Conservation (phyloP, 1,284 basidiomycete species). For the Tilletiopsis washingtonensis region DNA sequence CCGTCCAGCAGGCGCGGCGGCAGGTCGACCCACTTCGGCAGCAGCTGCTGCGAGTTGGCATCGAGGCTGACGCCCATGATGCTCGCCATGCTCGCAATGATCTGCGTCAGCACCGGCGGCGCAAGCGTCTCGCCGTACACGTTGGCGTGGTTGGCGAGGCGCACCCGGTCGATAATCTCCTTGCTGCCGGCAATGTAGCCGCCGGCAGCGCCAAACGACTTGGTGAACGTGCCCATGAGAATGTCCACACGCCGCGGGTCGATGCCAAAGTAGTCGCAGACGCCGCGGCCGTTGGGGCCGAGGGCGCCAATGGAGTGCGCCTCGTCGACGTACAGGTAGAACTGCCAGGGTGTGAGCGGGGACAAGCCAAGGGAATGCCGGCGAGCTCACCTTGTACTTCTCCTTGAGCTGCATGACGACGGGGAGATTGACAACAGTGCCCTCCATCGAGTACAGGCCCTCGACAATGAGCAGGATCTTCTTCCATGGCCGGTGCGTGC, state of each 20-base stretch:
- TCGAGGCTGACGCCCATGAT: slow-evolving; percentile 69
- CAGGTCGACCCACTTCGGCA: slow-evolving; percentile 39
- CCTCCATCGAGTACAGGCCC: slow-evolving; percentile 97
- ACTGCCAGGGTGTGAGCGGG: too few relatives aligned
- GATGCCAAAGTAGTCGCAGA: slow-evolving; percentile 88
- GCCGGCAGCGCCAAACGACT: slow-evolving; percentile 97
- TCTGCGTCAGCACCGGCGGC: slow-evolving; percentile 82
- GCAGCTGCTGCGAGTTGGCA: slow-evolving; percentile 31
- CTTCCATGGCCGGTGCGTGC: slow-evolving; percentile 97
- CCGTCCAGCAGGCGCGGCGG: slow-evolving; percentile 34
- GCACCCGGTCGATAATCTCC: slow-evolving; percentile 69
- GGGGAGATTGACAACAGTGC: slow-evolving; percentile 79
- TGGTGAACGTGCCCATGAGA: slow-evolving; percentile 98
- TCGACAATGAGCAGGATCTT: slow-evolving; percentile 94
- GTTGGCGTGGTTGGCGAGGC: slow-evolving; percentile 73
- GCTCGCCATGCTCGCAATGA: slow-evolving; percentile 83
- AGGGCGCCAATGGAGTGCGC: slow-evolving; percentile 95
- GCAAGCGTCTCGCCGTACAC: slow-evolving; percentile 85
- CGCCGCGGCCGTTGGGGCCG: slow-evolving; percentile 85
- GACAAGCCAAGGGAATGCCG: background rate
- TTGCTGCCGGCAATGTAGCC: slow-evolving; percentile 88
- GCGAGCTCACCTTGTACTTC: slow-evolving; percentile 78
- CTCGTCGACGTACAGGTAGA: slow-evolving; percentile 92
- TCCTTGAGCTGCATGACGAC: slow-evolving; percentile 77
- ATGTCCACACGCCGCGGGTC: slow-evolving; percentile 77